Evolutionary conservation across 176 grass and related monocot species (phyloP).

Genomic region (Carex scoparia): DNA sequence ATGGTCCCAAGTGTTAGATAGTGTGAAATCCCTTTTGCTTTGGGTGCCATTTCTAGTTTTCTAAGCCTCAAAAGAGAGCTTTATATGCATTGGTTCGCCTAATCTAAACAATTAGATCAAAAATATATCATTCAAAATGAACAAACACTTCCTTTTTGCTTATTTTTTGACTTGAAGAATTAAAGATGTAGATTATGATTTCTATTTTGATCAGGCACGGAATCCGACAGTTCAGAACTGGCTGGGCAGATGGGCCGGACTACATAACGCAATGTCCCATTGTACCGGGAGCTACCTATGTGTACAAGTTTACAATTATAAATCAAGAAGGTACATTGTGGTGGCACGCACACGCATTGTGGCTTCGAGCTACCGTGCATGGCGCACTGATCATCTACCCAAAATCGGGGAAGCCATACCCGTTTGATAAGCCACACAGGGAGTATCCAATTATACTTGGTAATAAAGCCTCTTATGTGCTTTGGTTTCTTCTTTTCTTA

Average conservation of each 20-base stretch:
- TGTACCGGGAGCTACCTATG: constrained; percentile 53
- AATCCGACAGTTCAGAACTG: constrained; percentile 53
- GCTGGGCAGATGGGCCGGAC: constrained; percentile 60
- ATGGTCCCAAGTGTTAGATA: not conserved
- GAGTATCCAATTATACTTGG: constrained; percentile 69
- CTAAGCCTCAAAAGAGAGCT: not conserved
- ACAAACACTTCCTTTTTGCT: not conserved
- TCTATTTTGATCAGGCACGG: constrained; percentile 50
- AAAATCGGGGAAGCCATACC: constrained; percentile 41
- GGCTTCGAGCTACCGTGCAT: constrained; percentile 80
- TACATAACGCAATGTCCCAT: constrained; percentile 72
- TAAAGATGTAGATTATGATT: not conserved
- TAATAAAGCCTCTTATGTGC: not conserved
- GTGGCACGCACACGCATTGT: constrained; percentile 88
- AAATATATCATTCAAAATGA: not conserved
- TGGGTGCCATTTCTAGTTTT: not conserved
- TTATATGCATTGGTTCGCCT: not conserved
- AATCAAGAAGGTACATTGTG: constrained; percentile 77
- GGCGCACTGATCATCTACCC: constrained; percentile 84
- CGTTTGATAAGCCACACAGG: constrained; percentile 48
- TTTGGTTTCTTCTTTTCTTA: not conserved
- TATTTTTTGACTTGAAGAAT: not conserved
- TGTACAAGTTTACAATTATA: constrained; percentile 63
- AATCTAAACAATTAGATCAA: not conserved
- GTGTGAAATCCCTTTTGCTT: not conserved